Conservation (phyloP, 768 basidiomycete species). For the Rhizopogon vulgaris region DNA sequence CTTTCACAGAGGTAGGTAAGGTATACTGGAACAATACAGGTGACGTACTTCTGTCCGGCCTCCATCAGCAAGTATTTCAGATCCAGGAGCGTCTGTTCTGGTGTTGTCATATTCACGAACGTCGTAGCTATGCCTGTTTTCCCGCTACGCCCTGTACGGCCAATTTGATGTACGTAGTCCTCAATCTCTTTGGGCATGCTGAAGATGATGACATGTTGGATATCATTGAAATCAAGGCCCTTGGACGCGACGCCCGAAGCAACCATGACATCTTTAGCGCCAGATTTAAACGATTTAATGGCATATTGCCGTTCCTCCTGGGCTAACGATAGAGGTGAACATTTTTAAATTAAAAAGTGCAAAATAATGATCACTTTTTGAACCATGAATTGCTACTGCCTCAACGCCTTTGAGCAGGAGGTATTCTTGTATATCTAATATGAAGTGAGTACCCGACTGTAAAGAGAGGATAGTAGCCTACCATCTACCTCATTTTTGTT, state of each 20-base stretch:
- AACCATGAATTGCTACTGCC: slow-evolving; percentile 97
- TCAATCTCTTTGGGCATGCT: slow-evolving; percentile 99
- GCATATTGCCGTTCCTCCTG: slow-evolving; percentile 99
- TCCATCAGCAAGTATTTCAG: slow-evolving; percentile 95
- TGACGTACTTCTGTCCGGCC: slow-evolving; percentile 91
- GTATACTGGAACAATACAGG: slow-evolving; percentile 1
- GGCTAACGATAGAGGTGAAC: slow-evolving; percentile 37
- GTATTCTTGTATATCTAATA: slow-evolving; percentile 94
- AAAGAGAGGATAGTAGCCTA: slow-evolving; percentile 27
- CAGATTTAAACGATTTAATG: slow-evolving; percentile 95
- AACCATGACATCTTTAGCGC: slow-evolving; percentile 99
- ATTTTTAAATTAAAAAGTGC: not conserved
- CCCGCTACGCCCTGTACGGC: slow-evolving; percentile 93
- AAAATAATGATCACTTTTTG: slow-evolving; percentile 58
- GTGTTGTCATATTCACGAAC: slow-evolving; percentile 97
- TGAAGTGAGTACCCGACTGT: not conserved
- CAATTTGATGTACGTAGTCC: slow-evolving; percentile 99
- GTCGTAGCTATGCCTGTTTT: slow-evolving; percentile 99
- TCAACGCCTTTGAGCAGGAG: slow-evolving; percentile 94
- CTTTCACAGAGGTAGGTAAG: slow-evolving; percentile 32
- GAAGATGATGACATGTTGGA: slow-evolving; percentile 98
- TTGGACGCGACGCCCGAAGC: slow-evolving; percentile 97
- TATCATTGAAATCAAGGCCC: slow-evolving; percentile 97
- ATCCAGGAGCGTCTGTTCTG: slow-evolving; percentile 94
- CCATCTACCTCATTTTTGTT: slow-evolving; percentile 99